Base-by-base conservation (phyloP, 2,329 filamentous ascomycete species). In the Cyclaneusma minus region DNA sequence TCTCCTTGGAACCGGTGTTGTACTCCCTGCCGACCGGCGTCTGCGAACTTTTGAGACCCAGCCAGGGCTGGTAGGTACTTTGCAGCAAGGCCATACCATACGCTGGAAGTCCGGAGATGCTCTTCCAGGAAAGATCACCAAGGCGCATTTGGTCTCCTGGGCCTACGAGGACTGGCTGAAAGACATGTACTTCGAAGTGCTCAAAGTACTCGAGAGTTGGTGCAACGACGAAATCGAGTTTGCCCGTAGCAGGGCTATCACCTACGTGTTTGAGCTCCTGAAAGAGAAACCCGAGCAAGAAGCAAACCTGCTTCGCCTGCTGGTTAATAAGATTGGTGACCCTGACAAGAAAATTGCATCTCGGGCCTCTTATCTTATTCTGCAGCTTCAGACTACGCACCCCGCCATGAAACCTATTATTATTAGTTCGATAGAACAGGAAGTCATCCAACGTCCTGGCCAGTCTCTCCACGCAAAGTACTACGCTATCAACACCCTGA, bases 261-360 rank as follows among this genome's bases (percentile, higher is more conserved):
- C 84, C 38, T 92, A 93, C 42, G 77, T 95, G 19, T 95, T 76
- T 47, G 84, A 87, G 35, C 60, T 98, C 20, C 58, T 98, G 34
- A 89, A 83, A 49, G 85, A 93, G 49, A 98, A 93, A 55, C 87
- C 89, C 0, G 89, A 98, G 51, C 89, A 98, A 47, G 89, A 98
- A 51, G 78, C 87, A 29, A 98, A 98, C 48, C 58, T 98, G 35
- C 60, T 98, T 33, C 74, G 87, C 28, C 60, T 98, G 29, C 57
- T 98, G 31, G 83, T 98, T 39, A 95, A 95, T 60, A 98, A 98
- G 53, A 68, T 98, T 14, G 87, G 91, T 41, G 89, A 98, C 47
- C 81, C 79, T 22, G 83, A 92, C 38, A 84, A 84, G 48, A 98
- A 95, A 53, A 91, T 98, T 42, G 77, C 89, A 1, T 98, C 89